A percentile compares a stretch with the other conserved stretches of the same genome.
These are phyloP conservation scores for Typha latifolia DNA, from an alignment of 176 grass and related monocot species.

Conservation along the genomic window DNA sequence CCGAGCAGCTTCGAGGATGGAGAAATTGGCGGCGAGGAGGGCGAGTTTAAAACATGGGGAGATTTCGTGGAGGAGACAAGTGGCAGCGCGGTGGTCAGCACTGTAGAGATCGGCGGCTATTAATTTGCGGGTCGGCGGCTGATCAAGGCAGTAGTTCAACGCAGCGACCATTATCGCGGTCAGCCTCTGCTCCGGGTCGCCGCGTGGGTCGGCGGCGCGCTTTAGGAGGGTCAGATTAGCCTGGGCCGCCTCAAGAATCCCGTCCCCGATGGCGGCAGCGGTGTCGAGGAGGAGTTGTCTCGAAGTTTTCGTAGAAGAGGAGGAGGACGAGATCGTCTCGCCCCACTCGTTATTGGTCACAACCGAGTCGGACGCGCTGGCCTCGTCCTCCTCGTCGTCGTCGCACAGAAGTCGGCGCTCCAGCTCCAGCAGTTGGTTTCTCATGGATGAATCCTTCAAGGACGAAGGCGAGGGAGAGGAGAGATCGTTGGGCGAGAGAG, in stretches of 20 bases:
- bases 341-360: slow-evolving; percentile 2
- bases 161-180: slow-evolving; percentile 1
- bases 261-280: neutral
- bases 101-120: neutral
- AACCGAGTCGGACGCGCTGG: slow-evolving; percentile 12
- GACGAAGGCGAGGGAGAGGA: neutral
- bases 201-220: neutral
- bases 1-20: slow-evolving; percentile 6
- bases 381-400: slow-evolving; percentile 5
- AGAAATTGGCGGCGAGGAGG: neutral
- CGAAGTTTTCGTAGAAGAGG: neutral
- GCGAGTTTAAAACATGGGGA: slow-evolving; percentile 9
- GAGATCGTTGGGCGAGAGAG: neutral
- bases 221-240: neutral
- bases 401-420: slow-evolving; percentile 8
- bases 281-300: slow-evolving; percentile 12
- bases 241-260: neutral
- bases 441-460: neutral
- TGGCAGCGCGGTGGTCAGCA: neutral
- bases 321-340: neutral
- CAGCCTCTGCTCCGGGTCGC: slow-evolving; percentile 14
- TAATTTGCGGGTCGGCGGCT: neutral
- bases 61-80: neutral
- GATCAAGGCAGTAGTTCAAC: neutral
- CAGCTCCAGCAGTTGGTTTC: slow-evolving; percentile 12